Evolutionary conservation across 208 protist species (phyloP), one percentile per base, ranked within the genome.

Genomic region (Tritrichomonas foetus): DNA sequence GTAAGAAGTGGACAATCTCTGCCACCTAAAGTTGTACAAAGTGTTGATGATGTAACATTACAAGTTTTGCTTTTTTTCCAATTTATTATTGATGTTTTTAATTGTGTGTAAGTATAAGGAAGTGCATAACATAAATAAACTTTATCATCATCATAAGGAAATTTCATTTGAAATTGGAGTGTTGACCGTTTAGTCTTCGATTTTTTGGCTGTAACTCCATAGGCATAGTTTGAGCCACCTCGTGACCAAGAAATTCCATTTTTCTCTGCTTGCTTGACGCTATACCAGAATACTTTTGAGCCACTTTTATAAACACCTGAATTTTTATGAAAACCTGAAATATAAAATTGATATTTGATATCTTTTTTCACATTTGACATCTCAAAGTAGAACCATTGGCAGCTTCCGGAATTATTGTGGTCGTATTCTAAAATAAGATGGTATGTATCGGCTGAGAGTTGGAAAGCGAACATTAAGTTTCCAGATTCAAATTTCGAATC

Each of bases 101-200:
- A 57, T 14, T 57, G 8, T 44, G 78, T 57, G 57, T 89, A 89
- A 27, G 78, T 89, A 50, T 89, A 89, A 36, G 78, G 78, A 39
- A 61, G 30, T 16, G 47, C 47, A 47, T 89, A 89, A 3, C 47
- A 53, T 27, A 89, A 57, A 47, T 89, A 89, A 61, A 89, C 47
- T 8, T 41, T 89, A 39, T 89, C 78, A 39, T 94, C 94, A 36
- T 94, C 95, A 72, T 97, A 93, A 49, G 92, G 78, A 95, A 98
- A 98, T 30, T 75, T 95, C 8, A 98, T 94, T 36, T 94, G 96
- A 95, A 99, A 99, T 74, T 97, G 97, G 20, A 98, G 95, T 0
- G 98, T 98, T 39, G 78, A 53, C 57, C 78, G 5, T 57, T 53
- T 53, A 11, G 33, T 47, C 39, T 89, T 89, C 20, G 33, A 57